Percentiles rank a stretch among this genome's conserved stretches.
phyloP scores from a whole-genome alignment of 805 yeast species.

The Nakazawaea ernobii region DNA sequence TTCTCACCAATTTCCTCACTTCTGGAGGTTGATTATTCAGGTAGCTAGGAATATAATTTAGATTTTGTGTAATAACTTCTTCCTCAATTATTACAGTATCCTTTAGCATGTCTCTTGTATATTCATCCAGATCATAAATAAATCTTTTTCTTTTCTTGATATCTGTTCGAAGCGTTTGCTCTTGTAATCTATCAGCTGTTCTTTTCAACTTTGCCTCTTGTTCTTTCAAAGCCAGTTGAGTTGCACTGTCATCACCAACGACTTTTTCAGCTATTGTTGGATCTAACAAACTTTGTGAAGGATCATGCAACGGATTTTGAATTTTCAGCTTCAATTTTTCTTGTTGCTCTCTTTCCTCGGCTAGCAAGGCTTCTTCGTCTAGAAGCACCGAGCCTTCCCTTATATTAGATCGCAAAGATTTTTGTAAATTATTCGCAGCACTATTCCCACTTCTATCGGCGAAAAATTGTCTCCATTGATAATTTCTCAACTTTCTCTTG shows the following conservation, averaged over 20 bases:
- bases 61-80: constrained; percentile 10
- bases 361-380: constrained; percentile 7
- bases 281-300: neutral
- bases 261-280: neutral
- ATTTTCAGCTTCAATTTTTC: neutral
- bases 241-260: neutral
- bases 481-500: constrained; percentile 33
- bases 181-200: neutral
- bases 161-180: constrained; percentile 2
- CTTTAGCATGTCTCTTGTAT: neutral
- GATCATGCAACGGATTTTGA: neutral
- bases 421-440: constrained; percentile 4
- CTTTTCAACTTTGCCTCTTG: constrained; percentile 2
- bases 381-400: constrained; percentile 10
- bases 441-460: constrained; percentile 33
- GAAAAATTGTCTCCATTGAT: constrained; percentile 46
- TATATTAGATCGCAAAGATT: constrained; percentile 25
- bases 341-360: constrained; percentile 2
- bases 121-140: neutral
- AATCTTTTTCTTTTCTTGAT: constrained; percentile 10
- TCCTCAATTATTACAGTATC: constrained; percentile 10
- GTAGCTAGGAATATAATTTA: constrained; percentile 5
- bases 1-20: constrained; percentile 31
- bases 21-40: constrained; percentile 10
- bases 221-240: neutral